Conservation (phyloP, 2,329 filamentous ascomycete genomes). For the Cladosporium sp. region DNA sequence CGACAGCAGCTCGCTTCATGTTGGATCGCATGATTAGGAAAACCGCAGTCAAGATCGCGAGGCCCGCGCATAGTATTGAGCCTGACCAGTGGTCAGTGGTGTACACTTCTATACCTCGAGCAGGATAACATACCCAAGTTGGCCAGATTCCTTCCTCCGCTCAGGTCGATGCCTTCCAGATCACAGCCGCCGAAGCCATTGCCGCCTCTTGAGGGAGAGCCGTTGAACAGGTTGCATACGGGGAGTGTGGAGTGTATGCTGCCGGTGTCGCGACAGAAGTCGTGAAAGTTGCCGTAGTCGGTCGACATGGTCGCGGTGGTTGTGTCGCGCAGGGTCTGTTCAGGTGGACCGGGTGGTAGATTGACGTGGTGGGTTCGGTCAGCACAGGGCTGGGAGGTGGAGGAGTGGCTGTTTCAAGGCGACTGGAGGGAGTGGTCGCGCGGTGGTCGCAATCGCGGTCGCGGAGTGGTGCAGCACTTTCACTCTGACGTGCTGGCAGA, state of each 20-base stretch:
- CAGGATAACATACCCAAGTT: conserved; percentile 69
- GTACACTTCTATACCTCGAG: conserved; percentile 18
- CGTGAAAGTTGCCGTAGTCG: conserved; percentile 39
- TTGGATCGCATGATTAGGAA: conserved; percentile 80
- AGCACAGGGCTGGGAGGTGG: background rate
- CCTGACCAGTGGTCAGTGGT: conserved; percentile 54
- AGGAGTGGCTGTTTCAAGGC: conserved; percentile 3
- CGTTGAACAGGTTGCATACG: conserved; percentile 64
- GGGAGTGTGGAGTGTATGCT: conserved; percentile 37
- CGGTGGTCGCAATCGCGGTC: conserved; percentile 6
- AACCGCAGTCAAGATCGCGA: conserved; percentile 69
- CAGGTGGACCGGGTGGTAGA: conserved; percentile 8
- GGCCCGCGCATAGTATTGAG: conserved; percentile 78
- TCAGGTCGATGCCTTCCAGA: conserved; percentile 72
- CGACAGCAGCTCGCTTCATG: conserved; percentile 88
- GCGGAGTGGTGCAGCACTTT: background rate
- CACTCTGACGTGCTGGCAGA: background rate
- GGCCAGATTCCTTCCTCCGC: conserved; percentile 64
- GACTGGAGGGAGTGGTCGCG: background rate
- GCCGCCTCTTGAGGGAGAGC: conserved; percentile 59
- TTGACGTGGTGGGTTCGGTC: background rate
- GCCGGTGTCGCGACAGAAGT: conserved; percentile 54
- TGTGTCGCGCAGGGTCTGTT: conserved; percentile 14
- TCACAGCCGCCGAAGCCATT: conserved; percentile 68
- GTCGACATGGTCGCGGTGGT: conserved; percentile 23